Percentiles rank a stretch among this genome's conserved stretches.
These are phyloP conservation scores for Penicillium vulpinum DNA, from an alignment of 2,329 filamentous ascomycete species.

Conservation along the genomic window DNA sequence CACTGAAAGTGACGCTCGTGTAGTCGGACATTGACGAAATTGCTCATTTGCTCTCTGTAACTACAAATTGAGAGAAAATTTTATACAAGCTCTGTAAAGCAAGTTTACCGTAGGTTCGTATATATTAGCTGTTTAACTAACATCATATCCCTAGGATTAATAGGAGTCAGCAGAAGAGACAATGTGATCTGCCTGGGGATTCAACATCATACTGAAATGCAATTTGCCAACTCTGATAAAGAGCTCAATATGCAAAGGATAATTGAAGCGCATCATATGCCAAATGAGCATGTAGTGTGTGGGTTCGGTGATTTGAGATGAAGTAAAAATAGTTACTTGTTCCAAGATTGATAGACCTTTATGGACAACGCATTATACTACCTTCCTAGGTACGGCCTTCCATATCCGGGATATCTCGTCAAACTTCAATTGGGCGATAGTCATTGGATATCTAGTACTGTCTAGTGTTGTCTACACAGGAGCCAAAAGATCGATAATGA, in stretches of 20 bases:
- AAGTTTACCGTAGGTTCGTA: no score
- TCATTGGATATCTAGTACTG: no score
- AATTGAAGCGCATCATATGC: background rate
- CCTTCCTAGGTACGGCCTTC: no score
- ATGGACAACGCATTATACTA: no score
- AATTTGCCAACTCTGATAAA: background rate
- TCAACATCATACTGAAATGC: background rate
- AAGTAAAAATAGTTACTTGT: no score
- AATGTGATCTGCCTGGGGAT: no score
- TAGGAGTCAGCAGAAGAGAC: background rate
- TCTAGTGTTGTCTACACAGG: no score
- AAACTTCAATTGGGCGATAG: no score
- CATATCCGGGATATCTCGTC: no score
- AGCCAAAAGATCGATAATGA: no score
- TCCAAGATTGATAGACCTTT: no score
- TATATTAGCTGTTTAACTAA: background rate
- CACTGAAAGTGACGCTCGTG: background rate
- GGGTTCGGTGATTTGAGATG: background rate
- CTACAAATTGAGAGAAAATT: background rate
- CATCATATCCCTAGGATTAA: background rate
- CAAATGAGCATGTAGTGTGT: background rate
- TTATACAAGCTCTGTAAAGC: no score
- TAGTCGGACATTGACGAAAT: background rate
- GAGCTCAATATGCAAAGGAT: background rate
- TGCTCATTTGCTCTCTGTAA: background rate